A percentile compares a stretch with the other conserved stretches of the same genome.
Conservation (phyloP, 2,329 filamentous ascomycete genomes). For the Talaromyces funiculosus region DNA sequence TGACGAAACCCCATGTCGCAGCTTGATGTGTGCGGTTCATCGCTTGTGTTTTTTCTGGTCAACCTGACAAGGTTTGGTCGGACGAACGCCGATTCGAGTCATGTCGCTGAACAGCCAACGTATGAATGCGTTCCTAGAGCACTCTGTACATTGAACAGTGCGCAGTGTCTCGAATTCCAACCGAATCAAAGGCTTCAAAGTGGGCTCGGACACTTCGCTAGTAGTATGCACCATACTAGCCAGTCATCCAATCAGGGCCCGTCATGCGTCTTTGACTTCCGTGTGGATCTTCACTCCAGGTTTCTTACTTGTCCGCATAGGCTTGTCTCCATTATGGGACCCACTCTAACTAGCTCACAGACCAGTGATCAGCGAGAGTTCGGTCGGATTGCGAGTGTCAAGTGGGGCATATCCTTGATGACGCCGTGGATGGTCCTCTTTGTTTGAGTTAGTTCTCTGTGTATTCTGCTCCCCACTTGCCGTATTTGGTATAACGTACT, state of each 20-base stretch:
- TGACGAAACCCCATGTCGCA: not conserved
- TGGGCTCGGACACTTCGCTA: not conserved
- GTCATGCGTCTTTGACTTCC: not conserved
- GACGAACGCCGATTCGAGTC: not conserved
- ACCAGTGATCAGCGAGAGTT: not conserved
- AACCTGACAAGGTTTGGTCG: not conserved
- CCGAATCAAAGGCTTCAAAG: not conserved
- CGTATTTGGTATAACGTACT: not conserved
- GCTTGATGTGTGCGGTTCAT: not conserved
- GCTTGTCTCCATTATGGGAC: not conserved
- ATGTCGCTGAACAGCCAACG: not conserved
- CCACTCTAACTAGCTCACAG: not conserved
- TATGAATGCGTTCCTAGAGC: not conserved
- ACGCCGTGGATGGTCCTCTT: slow-evolving; percentile 2
- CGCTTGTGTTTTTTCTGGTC: not conserved
- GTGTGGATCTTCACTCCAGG: not conserved
- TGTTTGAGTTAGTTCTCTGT: not conserved
- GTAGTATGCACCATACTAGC: not conserved
- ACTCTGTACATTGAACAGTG: not conserved
- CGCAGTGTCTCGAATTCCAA: not conserved
- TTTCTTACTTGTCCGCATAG: not conserved
- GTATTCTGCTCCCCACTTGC: not conserved
- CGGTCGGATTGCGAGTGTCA: not conserved
- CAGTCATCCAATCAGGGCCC: not conserved
- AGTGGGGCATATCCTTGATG: not conserved